Percentiles rank a stretch among this genome's conserved stretches.
Conservation (phyloP, 495 filamentous ascomycete genomes). For the Penicillium cosmopolitanum region DNA sequence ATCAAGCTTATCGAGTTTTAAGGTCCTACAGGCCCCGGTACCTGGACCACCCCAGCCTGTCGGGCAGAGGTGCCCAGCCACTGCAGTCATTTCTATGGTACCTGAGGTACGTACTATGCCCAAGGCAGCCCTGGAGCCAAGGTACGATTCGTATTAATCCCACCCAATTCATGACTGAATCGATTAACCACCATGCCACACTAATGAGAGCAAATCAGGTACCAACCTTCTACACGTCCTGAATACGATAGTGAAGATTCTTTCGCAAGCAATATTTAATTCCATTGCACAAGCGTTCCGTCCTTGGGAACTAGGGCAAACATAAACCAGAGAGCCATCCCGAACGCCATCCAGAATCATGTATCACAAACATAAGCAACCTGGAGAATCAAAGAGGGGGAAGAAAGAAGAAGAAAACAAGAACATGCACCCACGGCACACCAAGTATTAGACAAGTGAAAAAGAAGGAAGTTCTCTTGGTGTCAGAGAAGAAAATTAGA, state of each 20-base stretch:
- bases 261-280: conserved; percentile 19
- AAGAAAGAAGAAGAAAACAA: conserved; percentile 13
- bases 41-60: no score
- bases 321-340: conserved; percentile 31
- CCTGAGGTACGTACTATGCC: no score
- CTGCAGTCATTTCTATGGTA: no score
- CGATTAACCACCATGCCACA: no score
- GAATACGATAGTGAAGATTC: not conserved
- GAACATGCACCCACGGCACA: conserved; percentile 30
- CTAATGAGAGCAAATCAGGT: not conserved
- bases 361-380: conserved; percentile 32
- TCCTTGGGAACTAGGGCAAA: conserved; percentile 28
- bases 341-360: conserved; percentile 34
- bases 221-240: not conserved
- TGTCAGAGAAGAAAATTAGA: conserved; percentile 22
- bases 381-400: conserved; percentile 1
- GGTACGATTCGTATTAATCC: no score
- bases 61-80: no score
- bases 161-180: no score
- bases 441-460: conserved; percentile 40
- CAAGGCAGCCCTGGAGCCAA: no score
- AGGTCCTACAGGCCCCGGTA: no score
- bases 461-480: conserved; percentile 12
- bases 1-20: conserved; percentile 21
- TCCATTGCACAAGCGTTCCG: conserved; percentile 25